Conservation (phyloP, 176 grass and related monocot species). For the Avena sativa region DNA sequence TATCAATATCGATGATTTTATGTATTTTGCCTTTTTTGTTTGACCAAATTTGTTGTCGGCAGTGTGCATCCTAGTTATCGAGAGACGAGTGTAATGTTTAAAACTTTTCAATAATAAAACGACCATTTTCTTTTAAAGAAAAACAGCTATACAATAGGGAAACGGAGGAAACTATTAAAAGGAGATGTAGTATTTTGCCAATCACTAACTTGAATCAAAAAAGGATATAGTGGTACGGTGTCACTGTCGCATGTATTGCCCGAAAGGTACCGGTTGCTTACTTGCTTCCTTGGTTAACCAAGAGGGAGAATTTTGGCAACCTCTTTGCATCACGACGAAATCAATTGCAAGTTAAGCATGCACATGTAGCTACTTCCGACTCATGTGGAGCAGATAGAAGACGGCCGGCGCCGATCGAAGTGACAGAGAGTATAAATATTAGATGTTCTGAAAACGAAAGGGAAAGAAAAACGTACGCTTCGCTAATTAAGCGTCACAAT, state of each 20-base stretch:
- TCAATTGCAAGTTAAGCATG: slow-evolving; percentile 9
- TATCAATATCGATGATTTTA: too few species aligned
- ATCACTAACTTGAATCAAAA: background rate
- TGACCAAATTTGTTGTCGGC: too few species aligned
- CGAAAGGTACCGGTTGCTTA: background rate
- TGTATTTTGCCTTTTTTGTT: too few species aligned
- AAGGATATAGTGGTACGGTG: background rate
- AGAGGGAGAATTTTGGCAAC: background rate
- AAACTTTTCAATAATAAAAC: too few species aligned
- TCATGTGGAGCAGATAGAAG: background rate
- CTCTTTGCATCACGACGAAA: background rate
- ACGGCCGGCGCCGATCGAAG: background rate
- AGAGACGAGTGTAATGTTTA: too few species aligned
- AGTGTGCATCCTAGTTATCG: too few species aligned
- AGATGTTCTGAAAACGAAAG: background rate
- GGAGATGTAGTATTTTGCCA: background rate
- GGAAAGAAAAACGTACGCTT: background rate
- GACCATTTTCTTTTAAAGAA: too few species aligned
- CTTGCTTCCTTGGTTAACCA: slow-evolving; percentile 20
- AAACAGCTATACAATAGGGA: too few species aligned
- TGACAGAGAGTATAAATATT: background rate
- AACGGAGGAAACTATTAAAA: too few species aligned
- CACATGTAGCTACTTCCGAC: background rate
- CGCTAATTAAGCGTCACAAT: background rate
- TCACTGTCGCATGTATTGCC: background rate